Percentiles rank a stretch among this genome's conserved stretches.
These are phyloP conservation scores for Chamaenerion angustifolium DNA, from an alignment of 345 rosid species.

Conservation along the genomic window DNA sequence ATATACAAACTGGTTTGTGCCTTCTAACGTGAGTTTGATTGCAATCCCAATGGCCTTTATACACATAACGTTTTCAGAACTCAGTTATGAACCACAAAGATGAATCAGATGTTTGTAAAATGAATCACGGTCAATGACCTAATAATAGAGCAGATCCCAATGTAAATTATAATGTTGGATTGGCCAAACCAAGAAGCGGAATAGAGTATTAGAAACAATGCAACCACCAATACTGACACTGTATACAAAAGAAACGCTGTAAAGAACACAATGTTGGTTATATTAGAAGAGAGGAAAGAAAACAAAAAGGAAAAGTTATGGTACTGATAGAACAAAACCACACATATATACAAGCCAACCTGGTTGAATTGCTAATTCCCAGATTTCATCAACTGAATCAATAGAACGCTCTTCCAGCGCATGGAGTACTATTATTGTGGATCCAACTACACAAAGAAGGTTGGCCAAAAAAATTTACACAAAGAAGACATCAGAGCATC, in stretches of 20 bases:
- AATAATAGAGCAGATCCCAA: slow-evolving; percentile 62
- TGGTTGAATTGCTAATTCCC: slow-evolving; percentile 66
- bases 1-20: slow-evolving; percentile 44
- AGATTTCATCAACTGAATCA: slow-evolving; percentile 45
- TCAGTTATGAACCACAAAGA: neutral
- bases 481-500: slow-evolving; percentile 57
- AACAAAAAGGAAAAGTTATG: neutral
- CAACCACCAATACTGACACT: slow-evolving; percentile 41
- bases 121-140: slow-evolving; percentile 54
- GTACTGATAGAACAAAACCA: neutral
- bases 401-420: slow-evolving; percentile 44
- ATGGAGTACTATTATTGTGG: slow-evolving; percentile 58
- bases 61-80: slow-evolving; percentile 35
- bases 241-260: slow-evolving; percentile 67
- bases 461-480: too few relatives aligned
- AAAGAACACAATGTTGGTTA: slow-evolving; percentile 4
- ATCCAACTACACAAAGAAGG: slow-evolving; percentile 66
- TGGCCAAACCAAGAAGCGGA: slow-evolving; percentile 65
- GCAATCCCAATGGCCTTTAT: slow-evolving; percentile 78
- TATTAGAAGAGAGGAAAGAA: neutral
- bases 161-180: slow-evolving; percentile 55
- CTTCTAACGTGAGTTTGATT: slow-evolving; percentile 56
- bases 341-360: too few relatives aligned
- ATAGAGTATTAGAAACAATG: slow-evolving; percentile 45
- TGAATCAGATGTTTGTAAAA: too few relatives aligned